Evolutionary conservation across 2,329 filamentous ascomycete species (phyloP).

Genomic region (Myotisia sp.): DNA sequence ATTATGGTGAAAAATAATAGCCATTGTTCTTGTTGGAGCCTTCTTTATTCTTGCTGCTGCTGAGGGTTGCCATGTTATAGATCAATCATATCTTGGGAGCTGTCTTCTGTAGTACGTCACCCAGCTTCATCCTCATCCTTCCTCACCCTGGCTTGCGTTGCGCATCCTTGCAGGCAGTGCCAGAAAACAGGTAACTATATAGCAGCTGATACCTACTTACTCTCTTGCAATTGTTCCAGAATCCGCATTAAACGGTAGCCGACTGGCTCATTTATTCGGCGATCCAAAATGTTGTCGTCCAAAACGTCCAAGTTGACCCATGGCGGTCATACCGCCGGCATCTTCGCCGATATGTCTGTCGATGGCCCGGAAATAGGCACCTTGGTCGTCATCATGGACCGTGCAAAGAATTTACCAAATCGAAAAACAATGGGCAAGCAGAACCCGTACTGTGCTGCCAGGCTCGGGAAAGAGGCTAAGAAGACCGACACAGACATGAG

Average conservation of each 20-base stretch:
- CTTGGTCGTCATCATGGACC: conserved; percentile 78
- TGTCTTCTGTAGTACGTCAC: conserved; percentile 6
- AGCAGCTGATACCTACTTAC: neutral
- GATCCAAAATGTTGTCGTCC: conserved; percentile 6
- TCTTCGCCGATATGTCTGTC: conserved; percentile 84
- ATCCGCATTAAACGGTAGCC: neutral
- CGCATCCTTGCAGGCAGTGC: conserved; percentile 1
- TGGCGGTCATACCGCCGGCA: conserved; percentile 62
- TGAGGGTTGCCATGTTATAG: no score
- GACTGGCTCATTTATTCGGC: neutral
- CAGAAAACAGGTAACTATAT: neutral
- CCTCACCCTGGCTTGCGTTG: neutral
- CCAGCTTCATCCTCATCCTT: neutral
- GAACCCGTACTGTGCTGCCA: conserved; percentile 88
- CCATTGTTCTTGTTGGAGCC: no score
- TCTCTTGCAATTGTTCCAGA: neutral
- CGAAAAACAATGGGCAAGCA: conserved; percentile 96
- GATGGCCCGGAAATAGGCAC: conserved; percentile 91
- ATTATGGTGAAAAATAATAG: no score
- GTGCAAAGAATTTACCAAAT: conserved; percentile 94
- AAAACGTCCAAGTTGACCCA: conserved; percentile 9
- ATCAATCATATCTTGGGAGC: no score
- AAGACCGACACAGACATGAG: conserved; percentile 90
- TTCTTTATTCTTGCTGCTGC: no score
- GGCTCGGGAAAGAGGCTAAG: conserved; percentile 90